Percentiles rank a stretch among this genome's conserved stretches.
These are phyloP conservation scores for Solanum chiquidenum DNA, from an alignment of 257 asterid species.

Conservation along the genomic window DNA sequence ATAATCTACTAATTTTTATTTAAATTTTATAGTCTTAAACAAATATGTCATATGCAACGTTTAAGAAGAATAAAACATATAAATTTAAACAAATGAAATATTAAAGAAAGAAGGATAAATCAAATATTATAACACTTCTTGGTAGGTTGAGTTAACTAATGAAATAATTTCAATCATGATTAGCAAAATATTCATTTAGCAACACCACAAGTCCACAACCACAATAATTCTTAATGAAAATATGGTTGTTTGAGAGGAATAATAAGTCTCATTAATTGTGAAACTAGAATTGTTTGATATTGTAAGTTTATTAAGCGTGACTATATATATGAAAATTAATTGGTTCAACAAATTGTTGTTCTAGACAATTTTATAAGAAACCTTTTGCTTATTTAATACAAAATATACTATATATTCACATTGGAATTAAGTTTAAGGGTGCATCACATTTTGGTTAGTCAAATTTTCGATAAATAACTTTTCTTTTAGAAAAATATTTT, in stretches of 20 bases:
- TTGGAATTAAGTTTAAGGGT: not conserved
- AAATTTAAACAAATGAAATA: not conserved
- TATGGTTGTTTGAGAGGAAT: not conserved
- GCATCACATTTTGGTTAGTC: not conserved
- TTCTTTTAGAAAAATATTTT: too few relatives aligned
- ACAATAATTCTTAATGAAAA: not conserved
- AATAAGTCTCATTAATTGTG: too few relatives aligned
- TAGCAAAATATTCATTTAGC: not conserved
- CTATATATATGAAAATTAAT: not conserved
- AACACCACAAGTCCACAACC: not conserved
- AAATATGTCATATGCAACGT: not conserved
- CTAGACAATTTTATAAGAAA: not conserved
- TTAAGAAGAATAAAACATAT: not conserved
- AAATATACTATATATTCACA: not conserved
- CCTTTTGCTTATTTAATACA: not conserved
- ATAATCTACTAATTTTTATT: not conserved
- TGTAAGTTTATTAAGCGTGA: not conserved
- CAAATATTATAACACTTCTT: not conserved
- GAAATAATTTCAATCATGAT: not conserved
- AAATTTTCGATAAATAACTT: too few relatives aligned
- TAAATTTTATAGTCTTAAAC: not conserved
- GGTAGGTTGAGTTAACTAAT: not conserved
- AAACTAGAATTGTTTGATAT: not conserved
- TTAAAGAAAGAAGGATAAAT: not conserved
- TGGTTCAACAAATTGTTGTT: not conserved